Percentiles rank a stretch among this genome's conserved stretches.
These are phyloP conservation scores for Aegilops tauschii DNA, from an alignment of 176 grass and related monocot species.

Conservation along the genomic window DNA sequence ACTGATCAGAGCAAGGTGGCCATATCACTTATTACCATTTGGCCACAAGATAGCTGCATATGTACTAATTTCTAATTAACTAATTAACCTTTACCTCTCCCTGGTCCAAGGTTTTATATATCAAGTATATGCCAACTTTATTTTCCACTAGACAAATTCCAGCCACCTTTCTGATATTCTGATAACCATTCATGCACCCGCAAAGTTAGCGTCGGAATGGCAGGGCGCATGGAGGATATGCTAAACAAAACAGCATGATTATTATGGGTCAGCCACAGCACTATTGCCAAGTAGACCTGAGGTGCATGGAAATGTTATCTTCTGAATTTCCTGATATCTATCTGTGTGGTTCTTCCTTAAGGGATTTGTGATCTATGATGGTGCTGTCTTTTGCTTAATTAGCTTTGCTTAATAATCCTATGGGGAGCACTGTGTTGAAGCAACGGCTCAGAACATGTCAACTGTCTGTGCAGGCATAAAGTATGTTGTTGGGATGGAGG, in stretches of 20 bases:
- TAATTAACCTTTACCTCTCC: not conserved
- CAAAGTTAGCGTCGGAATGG: slow-evolving; percentile 24
- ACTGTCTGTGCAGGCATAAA: slow-evolving; percentile 40
- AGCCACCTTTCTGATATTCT: slow-evolving; percentile 28
- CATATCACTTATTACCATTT: slow-evolving; percentile 29
- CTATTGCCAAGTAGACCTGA: slow-evolving; percentile 34
- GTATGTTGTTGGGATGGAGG: slow-evolving; percentile 22
- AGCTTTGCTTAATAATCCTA: slow-evolving; percentile 55
- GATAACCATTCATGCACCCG: slow-evolving; percentile 11
- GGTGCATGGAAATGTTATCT: slow-evolving; percentile 16
- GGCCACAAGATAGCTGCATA: slow-evolving; percentile 8
- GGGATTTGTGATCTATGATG: slow-evolving; percentile 2
- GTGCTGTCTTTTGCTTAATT: slow-evolving; percentile 43
- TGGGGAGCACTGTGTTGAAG: slow-evolving; percentile 39
- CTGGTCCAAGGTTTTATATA: not conserved
- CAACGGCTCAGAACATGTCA: slow-evolving; percentile 46
- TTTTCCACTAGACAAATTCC: slow-evolving; percentile 19
- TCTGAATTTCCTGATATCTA: not conserved
- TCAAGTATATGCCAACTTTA: not conserved
- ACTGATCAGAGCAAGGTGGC: slow-evolving; percentile 13
- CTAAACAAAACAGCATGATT: slow-evolving; percentile 28
- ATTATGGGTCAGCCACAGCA: slow-evolving; percentile 44
- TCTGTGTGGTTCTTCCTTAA: slow-evolving; percentile 15
- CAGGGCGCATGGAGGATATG: slow-evolving; percentile 36
- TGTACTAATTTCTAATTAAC: not conserved